phyloP scores from a whole-genome alignment of 805 yeast genomes.

The Saturnispora diversa region DNA sequence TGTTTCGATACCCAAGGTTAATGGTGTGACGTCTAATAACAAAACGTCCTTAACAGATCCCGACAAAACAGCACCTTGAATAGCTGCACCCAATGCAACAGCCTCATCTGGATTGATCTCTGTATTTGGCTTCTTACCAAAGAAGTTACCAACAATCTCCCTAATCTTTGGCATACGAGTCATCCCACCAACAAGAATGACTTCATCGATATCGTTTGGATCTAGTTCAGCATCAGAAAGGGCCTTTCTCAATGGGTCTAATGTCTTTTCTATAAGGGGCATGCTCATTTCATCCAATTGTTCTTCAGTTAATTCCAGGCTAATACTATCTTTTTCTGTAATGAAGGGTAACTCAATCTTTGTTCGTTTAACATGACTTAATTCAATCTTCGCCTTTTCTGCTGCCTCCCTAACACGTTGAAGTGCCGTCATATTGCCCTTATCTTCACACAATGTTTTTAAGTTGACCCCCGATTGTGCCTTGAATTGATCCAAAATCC shows the following conservation, averaged over 20 bases:
- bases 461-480: conserved; percentile 58
- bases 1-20: conserved; percentile 90
- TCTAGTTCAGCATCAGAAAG: conserved; percentile 69
- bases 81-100: conserved; percentile 94
- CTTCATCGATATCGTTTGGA: conserved; percentile 64
- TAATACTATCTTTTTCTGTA: conserved; percentile 41
- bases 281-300: conserved; percentile 41
- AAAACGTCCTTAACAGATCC: conserved; percentile 93
- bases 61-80: conserved; percentile 92
- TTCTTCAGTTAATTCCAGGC: conserved; percentile 40
- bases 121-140: conserved; percentile 79
- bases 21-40: conserved; percentile 80
- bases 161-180: conserved; percentile 86
- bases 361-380: conserved; percentile 64
- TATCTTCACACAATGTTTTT: conserved; percentile 1
- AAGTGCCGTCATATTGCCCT: conserved; percentile 60
- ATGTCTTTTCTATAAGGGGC: conserved; percentile 61
- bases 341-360: conserved; percentile 77
- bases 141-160: conserved; percentile 65
- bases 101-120: conserved; percentile 95
- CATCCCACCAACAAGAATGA: conserved; percentile 86
- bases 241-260: conserved; percentile 74
- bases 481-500: conserved; percentile 73
- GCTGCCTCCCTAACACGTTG: conserved; percentile 85
- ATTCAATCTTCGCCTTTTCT: conserved; percentile 83